Percentiles rank a stretch among this genome's conserved stretches.
Evolutionary conservation across 2,329 filamentous ascomycete species (phyloP).

Genomic region (Coniochaeta sp.): DNA sequence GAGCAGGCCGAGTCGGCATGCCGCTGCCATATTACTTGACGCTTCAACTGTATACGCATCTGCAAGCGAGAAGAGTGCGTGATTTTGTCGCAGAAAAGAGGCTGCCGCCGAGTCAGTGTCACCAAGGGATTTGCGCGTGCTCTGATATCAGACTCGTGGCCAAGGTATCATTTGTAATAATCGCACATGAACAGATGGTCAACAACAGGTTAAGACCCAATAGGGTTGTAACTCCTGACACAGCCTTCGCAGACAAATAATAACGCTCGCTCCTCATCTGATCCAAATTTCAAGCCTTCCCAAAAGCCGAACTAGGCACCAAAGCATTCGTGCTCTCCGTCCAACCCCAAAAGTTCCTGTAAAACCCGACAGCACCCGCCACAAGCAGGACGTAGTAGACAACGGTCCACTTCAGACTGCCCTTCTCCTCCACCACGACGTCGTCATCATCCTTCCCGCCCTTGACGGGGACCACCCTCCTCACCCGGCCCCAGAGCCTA

Average conservation of each 20-base stretch:
- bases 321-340: slow-evolving; percentile 15
- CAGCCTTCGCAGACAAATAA: neutral
- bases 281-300: neutral
- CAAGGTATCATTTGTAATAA: neutral
- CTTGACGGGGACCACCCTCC: slow-evolving; percentile 8
- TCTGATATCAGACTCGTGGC: neutral
- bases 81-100: neutral
- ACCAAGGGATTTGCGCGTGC: neutral
- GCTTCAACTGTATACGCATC: neutral
- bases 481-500: slow-evolving; percentile 71
- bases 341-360: slow-evolving; percentile 54
- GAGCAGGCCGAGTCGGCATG: neutral
- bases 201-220: neutral
- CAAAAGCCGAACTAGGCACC: slow-evolving; percentile 11
- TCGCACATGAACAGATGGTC: neutral
- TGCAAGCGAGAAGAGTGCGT: neutral
- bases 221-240: neutral
- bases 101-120: neutral
- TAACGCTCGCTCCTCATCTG: neutral
- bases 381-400: slow-evolving; percentile 75
- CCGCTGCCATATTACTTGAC: neutral
- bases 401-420: slow-evolving; percentile 53
- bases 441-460: slow-evolving; percentile 12
- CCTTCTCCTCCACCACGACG: neutral
- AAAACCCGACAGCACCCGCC: slow-evolving; percentile 65